These are phyloP conservation scores for Zoysia pacifica DNA, from an alignment of 176 grass and related monocot genomes.

Conservation along the genomic window DNA sequence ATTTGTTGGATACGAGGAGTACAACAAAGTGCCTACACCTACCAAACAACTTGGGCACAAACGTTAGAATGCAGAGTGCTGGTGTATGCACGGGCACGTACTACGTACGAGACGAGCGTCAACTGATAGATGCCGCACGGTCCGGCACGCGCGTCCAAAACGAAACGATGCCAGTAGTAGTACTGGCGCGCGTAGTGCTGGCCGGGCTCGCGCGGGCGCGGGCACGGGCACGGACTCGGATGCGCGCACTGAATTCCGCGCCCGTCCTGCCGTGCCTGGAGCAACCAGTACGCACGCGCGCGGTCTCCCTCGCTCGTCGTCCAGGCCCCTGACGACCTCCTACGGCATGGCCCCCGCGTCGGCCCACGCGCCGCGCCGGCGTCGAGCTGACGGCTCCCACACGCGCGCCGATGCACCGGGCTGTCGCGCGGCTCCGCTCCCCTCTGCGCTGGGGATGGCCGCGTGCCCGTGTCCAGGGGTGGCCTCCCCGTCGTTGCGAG, in stretches of 20 bases:
- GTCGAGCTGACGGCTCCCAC: neutral
- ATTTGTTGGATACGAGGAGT: no score
- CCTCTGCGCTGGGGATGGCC: no score
- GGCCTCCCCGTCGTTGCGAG: no score
- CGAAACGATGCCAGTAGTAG: no score
- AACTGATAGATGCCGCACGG: neutral
- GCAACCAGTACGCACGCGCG: neutral
- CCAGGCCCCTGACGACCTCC: neutral
- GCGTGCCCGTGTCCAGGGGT: no score
- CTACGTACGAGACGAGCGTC: neutral
- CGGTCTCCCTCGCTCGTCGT: neutral
- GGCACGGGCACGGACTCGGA: neutral
- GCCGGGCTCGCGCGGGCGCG: neutral
- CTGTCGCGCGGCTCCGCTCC: no score
- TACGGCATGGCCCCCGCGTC: neutral
- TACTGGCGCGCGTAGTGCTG: neutral
- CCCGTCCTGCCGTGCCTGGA: neutral
- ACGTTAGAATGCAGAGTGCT: no score
- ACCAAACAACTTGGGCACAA: no score
- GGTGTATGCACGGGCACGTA: neutral
- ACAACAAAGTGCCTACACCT: no score
- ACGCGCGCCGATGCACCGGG: neutral
- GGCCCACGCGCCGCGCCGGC: conserved; percentile 1
- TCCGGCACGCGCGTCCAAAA: neutral
- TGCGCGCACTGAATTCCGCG: neutral